Conservation (phyloP, 768 basidiomycete species). For the Mycena polygramma region DNA sequence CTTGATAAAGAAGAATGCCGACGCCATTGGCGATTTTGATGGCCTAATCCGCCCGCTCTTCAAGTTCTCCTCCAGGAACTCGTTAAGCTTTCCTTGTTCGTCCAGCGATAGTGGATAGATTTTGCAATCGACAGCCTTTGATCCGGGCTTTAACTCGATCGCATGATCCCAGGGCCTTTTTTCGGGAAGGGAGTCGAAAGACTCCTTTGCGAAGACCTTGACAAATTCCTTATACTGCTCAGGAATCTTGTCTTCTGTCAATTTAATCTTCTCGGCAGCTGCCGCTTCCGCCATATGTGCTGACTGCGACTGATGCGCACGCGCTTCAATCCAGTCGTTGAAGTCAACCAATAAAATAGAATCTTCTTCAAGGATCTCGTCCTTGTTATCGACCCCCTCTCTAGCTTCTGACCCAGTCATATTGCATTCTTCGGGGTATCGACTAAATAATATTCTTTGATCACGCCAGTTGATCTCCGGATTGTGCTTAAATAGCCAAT, state of each 20-base stretch:
- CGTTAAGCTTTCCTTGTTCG: slow-evolving; percentile 47
- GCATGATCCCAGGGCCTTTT: slow-evolving; percentile 49
- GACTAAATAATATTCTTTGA: slow-evolving; percentile 30
- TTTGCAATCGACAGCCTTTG: slow-evolving; percentile 45
- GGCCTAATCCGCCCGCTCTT: slow-evolving; percentile 40
- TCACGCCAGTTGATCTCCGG: slow-evolving; percentile 37
- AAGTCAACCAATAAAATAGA: slow-evolving; percentile 20
- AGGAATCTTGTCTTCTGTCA: slow-evolving; percentile 39
- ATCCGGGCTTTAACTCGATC: slow-evolving; percentile 50
- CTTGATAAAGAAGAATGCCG: slow-evolving; percentile 43
- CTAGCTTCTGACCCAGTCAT: slow-evolving; percentile 2
- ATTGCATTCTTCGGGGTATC: slow-evolving; percentile 27
- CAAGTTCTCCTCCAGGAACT: slow-evolving; percentile 47
- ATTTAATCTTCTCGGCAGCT: neutral
- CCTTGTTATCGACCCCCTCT: neutral
- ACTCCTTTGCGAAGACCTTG: neutral
- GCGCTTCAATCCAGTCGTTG: neutral
- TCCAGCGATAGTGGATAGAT: slow-evolving; percentile 50
- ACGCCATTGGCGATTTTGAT: slow-evolving; percentile 43
- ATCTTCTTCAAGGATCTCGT: slow-evolving; percentile 12
- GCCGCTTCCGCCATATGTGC: slow-evolving; percentile 25
- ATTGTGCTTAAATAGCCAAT: slow-evolving; percentile 42
- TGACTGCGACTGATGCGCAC: neutral
- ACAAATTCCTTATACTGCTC: neutral
- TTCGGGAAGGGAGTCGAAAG: neutral